phyloP scores from a whole-genome alignment of 768 basidiomycete genomes.

The Hygrophoropsis aurantiaca region DNA sequence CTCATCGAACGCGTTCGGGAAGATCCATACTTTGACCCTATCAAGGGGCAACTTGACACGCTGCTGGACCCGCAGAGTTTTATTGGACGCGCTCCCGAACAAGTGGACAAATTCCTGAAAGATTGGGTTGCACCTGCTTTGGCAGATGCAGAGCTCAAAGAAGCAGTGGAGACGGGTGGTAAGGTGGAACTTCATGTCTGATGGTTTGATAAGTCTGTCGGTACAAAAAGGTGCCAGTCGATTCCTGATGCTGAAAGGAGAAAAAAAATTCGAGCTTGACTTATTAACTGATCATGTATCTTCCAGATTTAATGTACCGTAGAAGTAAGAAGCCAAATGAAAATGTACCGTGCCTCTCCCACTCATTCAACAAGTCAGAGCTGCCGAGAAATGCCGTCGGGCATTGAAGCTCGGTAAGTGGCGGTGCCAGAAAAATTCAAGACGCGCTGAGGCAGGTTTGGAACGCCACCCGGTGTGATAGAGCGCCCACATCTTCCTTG shows the following conservation, averaged over 20 bases:
- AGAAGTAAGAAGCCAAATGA: not conserved
- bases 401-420: slow-evolving; percentile 8
- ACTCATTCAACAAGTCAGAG: not conserved
- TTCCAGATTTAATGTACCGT: not conserved
- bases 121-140: slow-evolving; percentile 90
- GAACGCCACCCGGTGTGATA: not conserved
- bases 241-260: not conserved
- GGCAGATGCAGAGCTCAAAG: slow-evolving; percentile 51
- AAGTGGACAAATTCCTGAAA: slow-evolving; percentile 84
- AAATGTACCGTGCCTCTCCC: no score
- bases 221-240: not conserved
- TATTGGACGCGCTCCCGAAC: slow-evolving; percentile 91
- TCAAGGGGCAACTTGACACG: slow-evolving; percentile 73
- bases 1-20: slow-evolving; percentile 82
- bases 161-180: slow-evolving; percentile 47
- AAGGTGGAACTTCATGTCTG: slow-evolving; percentile 70
- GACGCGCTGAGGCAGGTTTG: slow-evolving; percentile 6
- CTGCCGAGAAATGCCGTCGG: not conserved
- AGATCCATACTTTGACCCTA: slow-evolving; percentile 88
- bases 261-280: not conserved
- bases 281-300: not conserved
- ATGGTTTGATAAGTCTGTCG: slow-evolving; percentile 1
- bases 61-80: slow-evolving; percentile 87
- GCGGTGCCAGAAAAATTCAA: slow-evolving; percentile 21
- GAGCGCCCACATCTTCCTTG: not conserved